Base-by-base conservation (phyloP, 306 rosid genomes). In the Phaseolus lunatus region DNA sequence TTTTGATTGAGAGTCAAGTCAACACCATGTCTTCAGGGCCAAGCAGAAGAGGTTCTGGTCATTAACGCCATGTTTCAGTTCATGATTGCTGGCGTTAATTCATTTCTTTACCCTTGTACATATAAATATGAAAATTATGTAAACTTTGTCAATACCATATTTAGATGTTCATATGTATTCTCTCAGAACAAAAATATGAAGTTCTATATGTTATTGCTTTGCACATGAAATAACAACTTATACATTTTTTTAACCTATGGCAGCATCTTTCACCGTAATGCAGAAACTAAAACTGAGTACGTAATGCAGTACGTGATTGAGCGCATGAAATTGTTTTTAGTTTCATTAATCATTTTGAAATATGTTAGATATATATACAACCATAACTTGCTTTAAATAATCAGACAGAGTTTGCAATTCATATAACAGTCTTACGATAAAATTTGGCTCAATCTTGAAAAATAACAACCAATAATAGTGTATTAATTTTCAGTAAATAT, bases 31-130 rank as follows among this genome's bases (percentile, higher is more conserved):
- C 93, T 56, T 93, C 98, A 48, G 98, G 98, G 57, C 98, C 96
- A 4, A 89, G 98, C 76, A 80, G 79, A 72, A 93, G 84, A 86
- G 98, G 98, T 80, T 20, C 95, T 24, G 98, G 98, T 66, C 98
- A 93, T 74, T 93, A 85, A 79, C 49, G 31, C 3, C 14, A 47
- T 66, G 50, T 56, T 11, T 72, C 79, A 47, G 62, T 45, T 54
- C 13, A 23, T 68, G 27, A 24, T 37, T 68, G 20, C 39, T 31
- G 31, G 9, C 22, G 26, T 58, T 48, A 6, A 2, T 27, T 58
- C 0, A 14, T 59, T 27, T 74, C 18, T 7, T 52, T 33, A 20
- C 22, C 78, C 9, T 61, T 81, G 85, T 85, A 81, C 59, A 81
- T 81, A n/a, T n/a, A n/a, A n/a, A n/a, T 67, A 11, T 58, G 37